phyloP scores from a whole-genome alignment of 192 early-diverging fungal genomes.

The Jimgerdemannia lactiflua region DNA sequence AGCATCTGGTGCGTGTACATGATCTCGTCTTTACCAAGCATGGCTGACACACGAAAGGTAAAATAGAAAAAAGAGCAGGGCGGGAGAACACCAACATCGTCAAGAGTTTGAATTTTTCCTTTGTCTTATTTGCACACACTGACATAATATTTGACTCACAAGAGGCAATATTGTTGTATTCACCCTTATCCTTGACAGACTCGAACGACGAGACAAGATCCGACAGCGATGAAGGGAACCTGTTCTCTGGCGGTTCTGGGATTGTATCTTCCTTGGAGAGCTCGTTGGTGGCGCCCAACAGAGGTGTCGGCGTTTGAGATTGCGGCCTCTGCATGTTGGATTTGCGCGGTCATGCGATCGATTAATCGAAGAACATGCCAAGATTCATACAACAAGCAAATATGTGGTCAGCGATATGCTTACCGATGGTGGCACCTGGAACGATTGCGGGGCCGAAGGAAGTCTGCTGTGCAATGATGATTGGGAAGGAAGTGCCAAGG shows the following conservation, averaged over 20 bases:
- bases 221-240: constrained; percentile 46
- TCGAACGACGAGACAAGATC: constrained; percentile 58
- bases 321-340: constrained; percentile 14
- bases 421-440: neutral
- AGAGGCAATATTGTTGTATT: neutral
- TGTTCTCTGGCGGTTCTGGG: constrained; percentile 28
- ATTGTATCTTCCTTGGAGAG: neutral
- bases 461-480: neutral
- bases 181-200: constrained; percentile 46
- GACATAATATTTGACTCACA: neutral
- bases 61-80: too few relatives aligned
- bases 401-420: neutral
- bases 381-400: too few relatives aligned
- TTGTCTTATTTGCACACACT: too few relatives aligned
- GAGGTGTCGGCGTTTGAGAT: neutral
- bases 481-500: neutral
- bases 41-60: constrained; percentile 9
- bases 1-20: constrained; percentile 69
- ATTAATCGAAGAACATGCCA: neutral
- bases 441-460: neutral
- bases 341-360: neutral
- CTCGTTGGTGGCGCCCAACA: neutral
- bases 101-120: too few relatives aligned
- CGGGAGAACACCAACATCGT: too few relatives aligned
- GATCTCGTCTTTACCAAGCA: constrained; percentile 40